phyloP scores from a whole-genome alignment of 176 grass and related monocot genomes.

The Carex myosuroides region DNA sequence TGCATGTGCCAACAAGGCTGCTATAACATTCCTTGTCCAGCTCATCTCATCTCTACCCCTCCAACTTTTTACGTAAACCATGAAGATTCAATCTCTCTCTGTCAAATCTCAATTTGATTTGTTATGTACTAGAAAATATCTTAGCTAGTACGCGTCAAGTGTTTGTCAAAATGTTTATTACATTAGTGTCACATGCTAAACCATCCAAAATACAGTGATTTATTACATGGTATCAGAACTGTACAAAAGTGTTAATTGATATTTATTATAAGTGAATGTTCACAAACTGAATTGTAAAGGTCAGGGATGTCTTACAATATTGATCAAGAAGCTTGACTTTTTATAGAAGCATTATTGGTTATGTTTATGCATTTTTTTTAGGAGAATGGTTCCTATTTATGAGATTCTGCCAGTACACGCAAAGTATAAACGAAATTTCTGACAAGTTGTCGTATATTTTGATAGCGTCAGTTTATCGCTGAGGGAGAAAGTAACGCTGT shows the following conservation, averaged over 20 bases:
- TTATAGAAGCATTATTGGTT: too few relatives aligned
- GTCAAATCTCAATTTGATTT: background rate
- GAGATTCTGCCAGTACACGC: too few relatives aligned
- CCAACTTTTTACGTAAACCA: background rate
- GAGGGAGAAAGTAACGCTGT: too few relatives aligned
- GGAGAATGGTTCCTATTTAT: too few relatives aligned
- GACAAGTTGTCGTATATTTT: too few relatives aligned
- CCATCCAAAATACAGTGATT: background rate
- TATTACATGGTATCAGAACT: background rate
- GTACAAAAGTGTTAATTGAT: background rate
- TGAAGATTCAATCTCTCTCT: background rate
- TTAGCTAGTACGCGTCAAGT: background rate
- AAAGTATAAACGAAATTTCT: too few relatives aligned
- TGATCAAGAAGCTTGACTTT: too few relatives aligned
- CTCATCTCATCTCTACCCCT: background rate
- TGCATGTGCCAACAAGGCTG: slow-evolving; percentile 8
- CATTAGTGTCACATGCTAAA: background rate
- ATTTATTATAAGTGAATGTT: too few relatives aligned
- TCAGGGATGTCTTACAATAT: too few relatives aligned
- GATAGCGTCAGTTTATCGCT: too few relatives aligned
- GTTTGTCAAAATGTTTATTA: background rate
- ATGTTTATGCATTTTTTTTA: too few relatives aligned
- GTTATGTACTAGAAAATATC: background rate
- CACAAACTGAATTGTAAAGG: too few relatives aligned
- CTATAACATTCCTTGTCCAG: background rate